Evolutionary conservation across 495 filamentous ascomycete genomes (phyloP), one percentile per base, ranked within the genome.

Genomic region (Astrothelium subdiscretum): DNA sequence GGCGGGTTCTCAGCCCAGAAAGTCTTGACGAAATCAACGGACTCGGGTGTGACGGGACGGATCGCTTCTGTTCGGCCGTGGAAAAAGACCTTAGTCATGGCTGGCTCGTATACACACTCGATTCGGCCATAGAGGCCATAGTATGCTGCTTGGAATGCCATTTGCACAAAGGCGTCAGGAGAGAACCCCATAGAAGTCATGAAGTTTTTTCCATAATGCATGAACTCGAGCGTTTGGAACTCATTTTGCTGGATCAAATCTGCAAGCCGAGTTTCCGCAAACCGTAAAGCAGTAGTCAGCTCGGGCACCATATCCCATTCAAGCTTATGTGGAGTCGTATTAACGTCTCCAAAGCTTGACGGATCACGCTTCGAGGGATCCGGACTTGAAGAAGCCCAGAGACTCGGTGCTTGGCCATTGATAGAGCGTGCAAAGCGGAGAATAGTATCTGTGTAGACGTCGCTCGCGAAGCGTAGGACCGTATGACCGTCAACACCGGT

Each of bases 81-180:
- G 35, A 95, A 82, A 74, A 83, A 98, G 59, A 84, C 74, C 74
- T 98, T 98, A 18, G 94, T 98, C 94, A 98, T 98, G 31, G 94
- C 91, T 18, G 94, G 95, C 74, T 98, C 94, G 72, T 98, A 98
- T 2, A 89, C 92, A 70, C 89, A 95, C 74, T 97, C 94, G 4
- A 96, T 80, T 3, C 90, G 84, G 5, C 94, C 94, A 67, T 98
- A 98, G 32, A 98, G 84, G 31, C 95, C 94, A 69, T 97, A 98
- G 77, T 98, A 97, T 15, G 95, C 94, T 31, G 94, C 94, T 73
- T 98, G 94, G 78, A 96, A 97, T 3, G 94, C 95, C 94, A 97
- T 97, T 73, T 98, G 94, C 32, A 98, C 89, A 67, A 96, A 98
- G 1, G 94, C 94, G 72, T 98, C 94, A 0, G 94, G 94, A 0